Percentiles rank a stretch among this genome's conserved stretches.
Conservation (phyloP, 768 basidiomycete genomes). For the Termitomyces sp. region DNA sequence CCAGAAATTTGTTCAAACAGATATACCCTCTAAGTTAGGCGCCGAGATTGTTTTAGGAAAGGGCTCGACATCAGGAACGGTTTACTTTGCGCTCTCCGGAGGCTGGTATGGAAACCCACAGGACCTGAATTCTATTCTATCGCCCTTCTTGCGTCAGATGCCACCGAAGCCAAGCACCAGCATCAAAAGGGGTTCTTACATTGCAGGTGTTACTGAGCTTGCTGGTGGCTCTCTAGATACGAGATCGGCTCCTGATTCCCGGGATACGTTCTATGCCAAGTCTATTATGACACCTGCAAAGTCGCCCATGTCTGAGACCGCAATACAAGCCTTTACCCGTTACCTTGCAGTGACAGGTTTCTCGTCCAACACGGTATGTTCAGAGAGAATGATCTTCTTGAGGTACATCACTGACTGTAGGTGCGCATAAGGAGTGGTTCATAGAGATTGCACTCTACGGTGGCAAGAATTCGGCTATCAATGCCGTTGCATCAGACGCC, state of each 20-base stretch:
- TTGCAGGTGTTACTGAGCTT: slow-evolving; percentile 10
- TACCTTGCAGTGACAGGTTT: slow-evolving; percentile 33
- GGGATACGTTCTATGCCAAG: slow-evolving; percentile 32
- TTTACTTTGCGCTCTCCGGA: slow-evolving; percentile 27
- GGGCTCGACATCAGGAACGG: slow-evolving; percentile 23
- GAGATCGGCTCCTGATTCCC: slow-evolving; percentile 11
- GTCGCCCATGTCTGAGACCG: slow-evolving; percentile 24
- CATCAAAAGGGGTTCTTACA: slow-evolving; percentile 15
- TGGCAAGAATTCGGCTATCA: slow-evolving; percentile 41
- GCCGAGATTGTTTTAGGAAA: slow-evolving; percentile 25
- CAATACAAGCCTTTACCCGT: slow-evolving; percentile 25
- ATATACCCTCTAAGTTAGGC: slow-evolving; percentile 30
- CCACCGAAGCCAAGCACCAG: slow-evolving; percentile 4
- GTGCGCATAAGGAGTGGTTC: slow-evolving; percentile 24
- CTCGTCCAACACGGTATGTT: slow-evolving; percentile 22
- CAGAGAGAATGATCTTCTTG: not conserved
- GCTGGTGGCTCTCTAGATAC: slow-evolving; percentile 21
- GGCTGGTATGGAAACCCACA: slow-evolving; percentile 16
- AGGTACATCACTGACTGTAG: not conserved
- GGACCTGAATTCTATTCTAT: slow-evolving; percentile 9
- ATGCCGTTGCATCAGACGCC: slow-evolving; percentile 29
- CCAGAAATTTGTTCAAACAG: slow-evolving; percentile 28
- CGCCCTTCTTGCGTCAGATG: slow-evolving; percentile 14
- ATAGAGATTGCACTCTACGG: slow-evolving; percentile 40
- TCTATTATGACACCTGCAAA: slow-evolving; percentile 27